phyloP scores from a whole-genome alignment of 768 basidiomycete genomes.

The Trametes coccinea region DNA sequence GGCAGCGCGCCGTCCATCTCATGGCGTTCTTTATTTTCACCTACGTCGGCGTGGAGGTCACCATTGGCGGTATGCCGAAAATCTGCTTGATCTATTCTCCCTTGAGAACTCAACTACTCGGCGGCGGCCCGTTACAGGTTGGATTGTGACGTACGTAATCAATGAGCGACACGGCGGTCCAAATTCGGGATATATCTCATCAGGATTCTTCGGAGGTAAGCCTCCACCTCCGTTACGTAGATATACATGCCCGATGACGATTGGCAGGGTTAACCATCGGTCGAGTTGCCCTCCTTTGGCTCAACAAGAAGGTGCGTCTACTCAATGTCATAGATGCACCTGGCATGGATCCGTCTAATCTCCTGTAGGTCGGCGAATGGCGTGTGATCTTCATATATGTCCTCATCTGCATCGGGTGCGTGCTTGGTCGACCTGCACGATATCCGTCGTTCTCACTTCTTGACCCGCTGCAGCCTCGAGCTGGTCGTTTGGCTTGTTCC shows the following conservation, averaged over 20 bases:
- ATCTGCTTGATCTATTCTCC: background rate
- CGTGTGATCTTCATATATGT: slow-evolving; percentile 40
- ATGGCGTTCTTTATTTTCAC: slow-evolving; percentile 41
- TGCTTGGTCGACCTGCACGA: background rate
- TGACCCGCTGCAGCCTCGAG: slow-evolving; percentile 44
- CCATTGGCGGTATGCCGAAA: slow-evolving; percentile 38
- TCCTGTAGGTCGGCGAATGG: slow-evolving; percentile 39
- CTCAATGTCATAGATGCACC: background rate
- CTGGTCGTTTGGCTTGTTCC: slow-evolving; percentile 60
- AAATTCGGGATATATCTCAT: slow-evolving; percentile 43
- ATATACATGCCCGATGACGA: too few relatives aligned
- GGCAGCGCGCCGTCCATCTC: slow-evolving; percentile 36
- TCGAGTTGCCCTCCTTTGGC: slow-evolving; percentile 50
- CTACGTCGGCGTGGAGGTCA: slow-evolving; percentile 45
- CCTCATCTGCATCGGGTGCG: slow-evolving; percentile 38
- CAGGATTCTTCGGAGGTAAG: slow-evolving; percentile 42
- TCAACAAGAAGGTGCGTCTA: slow-evolving; percentile 43
- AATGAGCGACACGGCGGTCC: slow-evolving; percentile 39
- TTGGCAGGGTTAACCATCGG: slow-evolving; percentile 50
- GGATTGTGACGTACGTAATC: slow-evolving; percentile 48
- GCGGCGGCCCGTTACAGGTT: slow-evolving; percentile 30
- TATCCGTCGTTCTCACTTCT: background rate
- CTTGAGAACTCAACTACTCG: too few relatives aligned
- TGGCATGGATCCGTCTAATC: background rate
- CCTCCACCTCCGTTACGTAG: background rate